These are phyloP conservation scores for Ensete ventricosum DNA, from an alignment of 176 grass and related monocot genomes.

Conservation along the genomic window DNA sequence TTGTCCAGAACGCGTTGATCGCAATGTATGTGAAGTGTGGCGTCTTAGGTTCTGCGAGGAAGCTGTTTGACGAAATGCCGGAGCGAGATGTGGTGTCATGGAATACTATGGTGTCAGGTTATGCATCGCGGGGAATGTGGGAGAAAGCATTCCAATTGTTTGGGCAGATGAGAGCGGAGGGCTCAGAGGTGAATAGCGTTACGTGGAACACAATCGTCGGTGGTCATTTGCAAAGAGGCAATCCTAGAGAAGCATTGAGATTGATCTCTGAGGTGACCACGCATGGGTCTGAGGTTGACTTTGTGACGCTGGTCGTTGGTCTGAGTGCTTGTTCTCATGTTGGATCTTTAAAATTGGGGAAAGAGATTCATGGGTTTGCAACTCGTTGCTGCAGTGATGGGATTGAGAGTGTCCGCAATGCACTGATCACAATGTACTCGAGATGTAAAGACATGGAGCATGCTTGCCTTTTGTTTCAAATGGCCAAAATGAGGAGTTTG, in stretches of 20 bases:
- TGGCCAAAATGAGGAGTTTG: constrained; percentile 21
- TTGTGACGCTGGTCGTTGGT: constrained; percentile 46
- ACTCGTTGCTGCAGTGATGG: constrained; percentile 21
- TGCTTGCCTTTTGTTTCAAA: constrained; percentile 34
- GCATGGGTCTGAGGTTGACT: constrained; percentile 26
- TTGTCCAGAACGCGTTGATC: constrained; percentile 35
- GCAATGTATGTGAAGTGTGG: constrained; percentile 41
- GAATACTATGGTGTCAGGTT: constrained; percentile 19
- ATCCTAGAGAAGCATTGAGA: constrained; percentile 27
- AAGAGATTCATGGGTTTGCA: constrained; percentile 47
- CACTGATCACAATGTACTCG: constrained; percentile 55
- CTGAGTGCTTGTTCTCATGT: constrained; percentile 41
- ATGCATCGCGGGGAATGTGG: constrained; percentile 19
- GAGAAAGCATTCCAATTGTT: constrained; percentile 25
- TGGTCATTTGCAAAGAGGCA: constrained; percentile 27
- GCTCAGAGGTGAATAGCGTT: constrained; percentile 27
- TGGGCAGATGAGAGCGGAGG: constrained; percentile 18
- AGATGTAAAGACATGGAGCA: constrained; percentile 38
- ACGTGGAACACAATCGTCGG: constrained; percentile 48
- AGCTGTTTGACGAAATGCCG: constrained; percentile 48
- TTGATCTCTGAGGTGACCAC: constrained; percentile 36
- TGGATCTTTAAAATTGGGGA: constrained; percentile 32
- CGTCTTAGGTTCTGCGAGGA: constrained; percentile 25
- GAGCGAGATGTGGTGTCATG: constrained; percentile 28
- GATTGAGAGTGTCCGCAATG: constrained; percentile 35